These are phyloP conservation scores for Mortierella claussenii DNA, from an alignment of 192 early-diverging fungal genomes.

Conservation along the genomic window DNA sequence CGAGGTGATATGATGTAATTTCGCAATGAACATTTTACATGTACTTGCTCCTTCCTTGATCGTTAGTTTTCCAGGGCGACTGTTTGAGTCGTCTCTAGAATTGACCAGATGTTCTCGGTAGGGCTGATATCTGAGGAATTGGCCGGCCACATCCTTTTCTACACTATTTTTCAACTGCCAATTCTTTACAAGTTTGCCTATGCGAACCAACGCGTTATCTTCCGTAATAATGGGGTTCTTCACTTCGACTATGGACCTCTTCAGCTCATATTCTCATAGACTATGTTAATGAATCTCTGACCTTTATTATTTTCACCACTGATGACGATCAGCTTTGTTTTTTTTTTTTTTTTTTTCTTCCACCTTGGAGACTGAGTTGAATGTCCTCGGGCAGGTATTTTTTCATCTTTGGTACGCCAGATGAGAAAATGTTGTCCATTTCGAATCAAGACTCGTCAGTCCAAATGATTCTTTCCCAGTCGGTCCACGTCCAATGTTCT, in stretches of 20 bases:
- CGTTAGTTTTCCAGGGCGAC: neutral
- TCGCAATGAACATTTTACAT: too few relatives aligned
- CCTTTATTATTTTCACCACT: conserved; percentile 13
- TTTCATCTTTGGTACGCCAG: conserved; percentile 25
- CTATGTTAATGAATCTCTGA: conserved; percentile 5
- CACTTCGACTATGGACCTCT: neutral
- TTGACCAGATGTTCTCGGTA: conserved; percentile 10
- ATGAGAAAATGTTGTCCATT: conserved; percentile 16
- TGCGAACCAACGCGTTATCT: conserved; percentile 8
- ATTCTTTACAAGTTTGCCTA: neutral
- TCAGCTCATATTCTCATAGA: too few relatives aligned
- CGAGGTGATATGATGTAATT: too few relatives aligned
- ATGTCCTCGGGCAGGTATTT: conserved; percentile 9
- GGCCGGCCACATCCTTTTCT: neutral
- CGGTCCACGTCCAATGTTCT: conserved; percentile 2
- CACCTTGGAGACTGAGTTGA: conserved; percentile 1
- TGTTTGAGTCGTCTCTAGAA: neutral
- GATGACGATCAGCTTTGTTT: conserved; percentile 8
- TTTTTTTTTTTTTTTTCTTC: conserved; percentile 6
- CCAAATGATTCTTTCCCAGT: conserved; percentile 20
- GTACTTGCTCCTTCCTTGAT: conserved; percentile 2
- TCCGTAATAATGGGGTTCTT: conserved; percentile 1
- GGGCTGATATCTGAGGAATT: conserved; percentile 7
- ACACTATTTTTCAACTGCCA: neutral
- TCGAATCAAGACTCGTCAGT: conserved; percentile 26